Percentiles rank a stretch among this genome's conserved stretches.
phyloP scores from a whole-genome alignment of 257 asterid species.

The Schizonepeta tenuifolia region DNA sequence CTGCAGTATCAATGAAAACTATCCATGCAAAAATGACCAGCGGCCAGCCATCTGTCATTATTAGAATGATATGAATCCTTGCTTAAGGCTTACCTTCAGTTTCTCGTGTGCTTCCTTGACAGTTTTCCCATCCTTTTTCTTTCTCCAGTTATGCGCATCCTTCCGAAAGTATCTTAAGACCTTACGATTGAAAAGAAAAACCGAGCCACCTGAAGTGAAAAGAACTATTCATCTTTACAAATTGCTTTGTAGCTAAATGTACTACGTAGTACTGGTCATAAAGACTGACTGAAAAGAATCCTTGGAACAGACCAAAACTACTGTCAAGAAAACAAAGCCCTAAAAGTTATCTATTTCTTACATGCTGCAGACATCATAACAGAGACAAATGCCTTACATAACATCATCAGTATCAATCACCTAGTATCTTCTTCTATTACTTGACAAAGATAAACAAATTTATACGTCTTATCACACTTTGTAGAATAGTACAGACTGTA shows the following conservation, averaged over 20 bases:
- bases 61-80: slow-evolving; percentile 32
- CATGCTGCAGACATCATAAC: slow-evolving; percentile 16
- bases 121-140: slow-evolving; percentile 96
- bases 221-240: slow-evolving; percentile 30
- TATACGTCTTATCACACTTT: not conserved
- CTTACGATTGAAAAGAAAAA: slow-evolving; percentile 93
- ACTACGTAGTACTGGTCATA: not conserved
- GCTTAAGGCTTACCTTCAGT: slow-evolving; percentile 78
- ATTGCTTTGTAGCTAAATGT: slow-evolving; percentile 28
- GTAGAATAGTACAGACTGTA: not conserved
- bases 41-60: slow-evolving; percentile 1
- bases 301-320: slow-evolving; percentile 10
- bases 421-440: slow-evolving; percentile 17
- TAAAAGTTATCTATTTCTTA: not conserved
- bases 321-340: slow-evolving; percentile 6
- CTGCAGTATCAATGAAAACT: slow-evolving; percentile 9
- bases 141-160: slow-evolving; percentile 98
- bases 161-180: slow-evolving; percentile 89
- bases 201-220: slow-evolving; percentile 90
- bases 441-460: not conserved
- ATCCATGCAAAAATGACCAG: not conserved
- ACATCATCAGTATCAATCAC: not conserved
- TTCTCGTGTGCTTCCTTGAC: slow-evolving; percentile 98
- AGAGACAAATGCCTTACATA: not conserved
- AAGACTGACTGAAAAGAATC: not conserved